A percentile compares a stretch with the other conserved stretches of the same genome.
Conservation (phyloP, 352 stramenopile genomes). For the Stramenopiles sp. region DNA sequence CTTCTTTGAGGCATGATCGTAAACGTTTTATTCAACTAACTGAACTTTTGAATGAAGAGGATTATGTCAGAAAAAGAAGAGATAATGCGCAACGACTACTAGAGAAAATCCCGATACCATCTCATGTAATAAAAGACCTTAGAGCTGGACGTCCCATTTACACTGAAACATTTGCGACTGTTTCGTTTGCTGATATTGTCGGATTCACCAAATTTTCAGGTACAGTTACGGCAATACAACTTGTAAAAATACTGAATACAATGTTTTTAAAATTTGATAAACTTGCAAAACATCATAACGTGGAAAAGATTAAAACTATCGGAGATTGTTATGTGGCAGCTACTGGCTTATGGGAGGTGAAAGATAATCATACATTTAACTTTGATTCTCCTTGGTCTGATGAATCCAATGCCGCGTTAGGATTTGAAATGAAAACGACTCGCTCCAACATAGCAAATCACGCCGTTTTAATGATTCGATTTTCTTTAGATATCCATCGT, state of each 20-base stretch:
- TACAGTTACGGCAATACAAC: constrained; percentile 32
- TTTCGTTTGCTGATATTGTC: constrained; percentile 55
- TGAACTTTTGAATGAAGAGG: too few relatives aligned
- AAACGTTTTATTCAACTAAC: too few relatives aligned
- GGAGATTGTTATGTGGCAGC: constrained; percentile 58
- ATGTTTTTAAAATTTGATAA: constrained; percentile 56
- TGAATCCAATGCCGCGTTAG: constrained; percentile 23
- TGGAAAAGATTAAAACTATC: constrained; percentile 68
- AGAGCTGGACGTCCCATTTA: too few relatives aligned
- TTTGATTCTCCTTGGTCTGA: too few relatives aligned
- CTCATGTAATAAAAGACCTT: too few relatives aligned
- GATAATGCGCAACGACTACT: too few relatives aligned
- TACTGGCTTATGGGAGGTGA: constrained; percentile 31
- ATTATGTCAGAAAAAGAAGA: too few relatives aligned
- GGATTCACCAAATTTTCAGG: constrained; percentile 51
- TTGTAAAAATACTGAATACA: constrained; percentile 49
- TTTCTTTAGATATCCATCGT: too few relatives aligned
- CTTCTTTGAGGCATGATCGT: too few relatives aligned
- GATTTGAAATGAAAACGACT: constrained; percentile 40
- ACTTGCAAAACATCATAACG: constrained; percentile 45
- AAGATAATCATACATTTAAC: too few relatives aligned
- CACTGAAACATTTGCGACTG: too few relatives aligned
- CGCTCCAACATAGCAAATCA: constrained; percentile 34
- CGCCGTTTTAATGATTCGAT: constrained; percentile 30
- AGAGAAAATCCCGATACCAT: too few relatives aligned